A percentile compares a stretch with the other conserved stretches of the same genome.
Conservation (phyloP, 345 rosid genomes). For the Eucalyptus globulus region DNA sequence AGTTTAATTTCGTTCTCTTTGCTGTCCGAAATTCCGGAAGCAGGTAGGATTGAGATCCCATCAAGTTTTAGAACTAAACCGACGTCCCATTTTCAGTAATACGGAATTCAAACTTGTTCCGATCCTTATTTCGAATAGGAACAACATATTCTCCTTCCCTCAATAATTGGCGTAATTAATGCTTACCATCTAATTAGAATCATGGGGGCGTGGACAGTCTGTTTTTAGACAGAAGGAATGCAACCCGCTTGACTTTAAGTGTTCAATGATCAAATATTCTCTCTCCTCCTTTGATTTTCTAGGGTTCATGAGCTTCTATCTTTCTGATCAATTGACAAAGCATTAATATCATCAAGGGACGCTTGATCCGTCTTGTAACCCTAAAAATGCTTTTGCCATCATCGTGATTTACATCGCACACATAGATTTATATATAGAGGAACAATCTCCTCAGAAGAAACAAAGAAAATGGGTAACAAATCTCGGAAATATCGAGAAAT, state of each 20-base stretch:
- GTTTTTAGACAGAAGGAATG: neutral
- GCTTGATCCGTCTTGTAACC: neutral
- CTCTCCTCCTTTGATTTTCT: neutral
- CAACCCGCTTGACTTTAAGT: neutral
- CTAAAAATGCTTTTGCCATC: neutral
- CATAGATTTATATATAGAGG: neutral
- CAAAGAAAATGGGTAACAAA: neutral
- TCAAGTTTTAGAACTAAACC: neutral
- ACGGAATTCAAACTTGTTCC: fast-evolving
- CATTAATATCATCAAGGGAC: neutral
- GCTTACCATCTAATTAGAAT: neutral
- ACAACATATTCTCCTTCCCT: fast-evolving
- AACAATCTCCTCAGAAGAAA: neutral
- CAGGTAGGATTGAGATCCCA: neutral
- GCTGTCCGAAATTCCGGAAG: neutral
- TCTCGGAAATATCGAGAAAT: neutral
- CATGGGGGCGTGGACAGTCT: neutral
- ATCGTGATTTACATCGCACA: neutral
- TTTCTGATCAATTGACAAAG: neutral
- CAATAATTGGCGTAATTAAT: neutral
- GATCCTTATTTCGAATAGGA: neutral
- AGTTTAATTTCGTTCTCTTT: neutral
- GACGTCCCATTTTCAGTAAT: fast-evolving
- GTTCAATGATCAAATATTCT: neutral
- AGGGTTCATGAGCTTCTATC: neutral